phyloP scores from a whole-genome alignment of 73 alveolate species.

The Paramecium caudatum region DNA sequence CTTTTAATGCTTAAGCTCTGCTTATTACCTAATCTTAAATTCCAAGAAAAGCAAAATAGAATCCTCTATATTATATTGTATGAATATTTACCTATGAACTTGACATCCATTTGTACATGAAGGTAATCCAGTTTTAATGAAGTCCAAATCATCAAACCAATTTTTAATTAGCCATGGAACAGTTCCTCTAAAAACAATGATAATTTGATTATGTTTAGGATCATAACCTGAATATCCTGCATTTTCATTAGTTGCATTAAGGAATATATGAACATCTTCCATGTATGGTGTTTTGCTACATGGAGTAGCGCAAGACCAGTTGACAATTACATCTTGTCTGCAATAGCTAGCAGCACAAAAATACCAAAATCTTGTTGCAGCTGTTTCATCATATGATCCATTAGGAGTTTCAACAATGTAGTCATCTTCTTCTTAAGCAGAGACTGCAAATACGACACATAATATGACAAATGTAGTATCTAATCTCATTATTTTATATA shows the following conservation, averaged over 20 bases:
- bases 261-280: constrained; percentile 60
- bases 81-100: constrained; percentile 19
- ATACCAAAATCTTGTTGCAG: constrained; percentile 46
- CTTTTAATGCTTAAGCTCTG: neutral
- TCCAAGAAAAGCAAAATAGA: constrained; percentile 17
- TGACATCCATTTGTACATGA: constrained; percentile 59
- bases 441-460: neutral
- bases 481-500: neutral
- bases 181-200: constrained; percentile 76
- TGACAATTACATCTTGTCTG: neutral
- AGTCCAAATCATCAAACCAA: constrained; percentile 72
- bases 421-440: constrained; percentile 1
- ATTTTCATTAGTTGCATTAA: constrained; percentile 46
- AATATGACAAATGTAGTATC: constrained; percentile 23
- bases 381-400: constrained; percentile 17
- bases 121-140: constrained; percentile 61
- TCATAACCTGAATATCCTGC: constrained; percentile 70
- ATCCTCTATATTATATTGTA: constrained; percentile 40
- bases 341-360: constrained; percentile 69
- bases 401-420: constrained; percentile 5
- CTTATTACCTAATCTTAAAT: constrained; percentile 30
- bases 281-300: constrained; percentile 68
- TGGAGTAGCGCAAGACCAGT: constrained; percentile 67
- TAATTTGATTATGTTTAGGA: constrained; percentile 62
- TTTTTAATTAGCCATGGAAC: constrained; percentile 76